Evolutionary conservation across 1,139 yeast species (phyloP).

Genomic region (Arxiozyma heterogenica): DNA sequence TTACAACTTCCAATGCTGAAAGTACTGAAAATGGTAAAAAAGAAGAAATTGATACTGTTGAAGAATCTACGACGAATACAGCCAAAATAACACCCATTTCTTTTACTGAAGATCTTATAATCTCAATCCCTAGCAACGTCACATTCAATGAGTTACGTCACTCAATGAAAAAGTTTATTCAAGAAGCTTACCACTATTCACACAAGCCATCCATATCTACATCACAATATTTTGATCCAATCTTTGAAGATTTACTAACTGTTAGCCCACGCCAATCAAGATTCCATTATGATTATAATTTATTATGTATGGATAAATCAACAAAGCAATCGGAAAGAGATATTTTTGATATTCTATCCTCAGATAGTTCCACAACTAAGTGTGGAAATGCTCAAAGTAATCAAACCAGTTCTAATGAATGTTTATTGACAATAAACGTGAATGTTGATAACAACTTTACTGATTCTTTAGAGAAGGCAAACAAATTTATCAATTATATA

Average conservation of each 20-base stretch:
- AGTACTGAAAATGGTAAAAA: background rate
- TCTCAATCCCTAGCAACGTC: conserved; percentile 14
- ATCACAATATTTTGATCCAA: conserved; percentile 47
- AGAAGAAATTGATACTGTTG: conserved; percentile 7
- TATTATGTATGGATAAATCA: conserved; percentile 12
- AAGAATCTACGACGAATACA: conserved; percentile 3
- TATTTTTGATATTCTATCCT: conserved; percentile 38
- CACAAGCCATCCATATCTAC: conserved; percentile 21
- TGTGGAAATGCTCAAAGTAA: background rate
- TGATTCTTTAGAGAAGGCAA: conserved; percentile 25
- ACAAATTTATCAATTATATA: conserved; percentile 20
- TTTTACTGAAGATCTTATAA: conserved; percentile 14
- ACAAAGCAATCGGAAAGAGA: conserved; percentile 26
- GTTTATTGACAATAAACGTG: conserved; percentile 27
- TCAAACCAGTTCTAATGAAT: conserved; percentile 5
- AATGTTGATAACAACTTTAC: conserved; percentile 31
- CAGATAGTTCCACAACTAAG: conserved; percentile 9
- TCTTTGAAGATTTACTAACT: conserved; percentile 57
- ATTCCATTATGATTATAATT: conserved; percentile 38
- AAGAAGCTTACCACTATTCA: conserved; percentile 18
- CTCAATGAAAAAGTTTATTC: conserved; percentile 16
- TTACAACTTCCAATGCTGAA: conserved; percentile 21
- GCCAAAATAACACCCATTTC: conserved; percentile 26
- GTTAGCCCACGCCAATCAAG: conserved; percentile 51
- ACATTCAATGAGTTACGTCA: conserved; percentile 12